Conservation (phyloP, 169 alveolate species). For the Theileria sp. region DNA sequence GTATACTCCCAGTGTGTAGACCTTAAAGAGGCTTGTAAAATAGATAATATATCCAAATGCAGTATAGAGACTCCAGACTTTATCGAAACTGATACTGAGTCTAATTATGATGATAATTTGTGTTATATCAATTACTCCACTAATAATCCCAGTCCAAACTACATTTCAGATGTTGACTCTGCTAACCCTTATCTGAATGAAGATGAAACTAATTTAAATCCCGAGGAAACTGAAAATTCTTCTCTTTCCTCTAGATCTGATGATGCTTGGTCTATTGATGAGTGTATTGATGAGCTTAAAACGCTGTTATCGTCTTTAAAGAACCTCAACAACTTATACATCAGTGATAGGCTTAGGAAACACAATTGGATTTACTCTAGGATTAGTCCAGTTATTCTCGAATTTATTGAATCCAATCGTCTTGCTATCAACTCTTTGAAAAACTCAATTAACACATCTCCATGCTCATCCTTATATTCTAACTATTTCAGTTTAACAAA, state of each 20-base stretch:
- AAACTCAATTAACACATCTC: background rate
- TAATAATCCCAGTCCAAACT: background rate
- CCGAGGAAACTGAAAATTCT: background rate
- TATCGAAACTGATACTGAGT: slow-evolving; percentile 6
- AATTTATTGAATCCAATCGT: background rate
- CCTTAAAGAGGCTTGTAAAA: background rate
- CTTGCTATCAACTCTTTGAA: background rate
- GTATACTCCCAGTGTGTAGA: background rate
- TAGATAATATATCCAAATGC: background rate
- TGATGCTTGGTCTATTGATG: background rate
- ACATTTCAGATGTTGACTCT: background rate
- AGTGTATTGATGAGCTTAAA: background rate
- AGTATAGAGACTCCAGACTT: slow-evolving; percentile 6
- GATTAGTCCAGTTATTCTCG: slow-evolving; percentile 11
- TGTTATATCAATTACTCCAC: background rate
- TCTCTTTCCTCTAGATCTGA: background rate
- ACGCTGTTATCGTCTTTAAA: background rate
- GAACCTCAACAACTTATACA: slow-evolving; percentile 1
- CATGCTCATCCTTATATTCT: background rate
- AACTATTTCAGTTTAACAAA: background rate
- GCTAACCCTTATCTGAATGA: background rate
- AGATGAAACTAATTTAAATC: background rate
- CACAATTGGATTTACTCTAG: slow-evolving; percentile 10
- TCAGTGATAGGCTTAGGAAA: slow-evolving; percentile 13
- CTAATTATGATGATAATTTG: background rate